Evolutionary conservation across 805 yeast genomes (phyloP).

Genomic region (Suhomyces emberorum): DNA sequence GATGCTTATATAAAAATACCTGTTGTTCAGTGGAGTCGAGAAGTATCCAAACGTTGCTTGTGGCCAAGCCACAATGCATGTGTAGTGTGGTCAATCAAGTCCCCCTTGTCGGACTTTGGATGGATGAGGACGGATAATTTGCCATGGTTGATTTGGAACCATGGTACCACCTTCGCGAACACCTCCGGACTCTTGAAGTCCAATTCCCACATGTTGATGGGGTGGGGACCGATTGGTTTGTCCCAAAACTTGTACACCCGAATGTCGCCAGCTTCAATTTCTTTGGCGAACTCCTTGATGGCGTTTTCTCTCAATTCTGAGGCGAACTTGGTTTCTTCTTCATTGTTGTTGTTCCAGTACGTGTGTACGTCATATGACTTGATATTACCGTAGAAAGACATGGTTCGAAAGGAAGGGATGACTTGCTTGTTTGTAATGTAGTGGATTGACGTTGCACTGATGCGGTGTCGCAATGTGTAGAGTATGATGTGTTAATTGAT

Average conservation of each 20-base stretch:
- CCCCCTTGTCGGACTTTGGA: constrained; percentile 44
- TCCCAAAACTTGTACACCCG: constrained; percentile 46
- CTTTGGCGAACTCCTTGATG: constrained; percentile 38
- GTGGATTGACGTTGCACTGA: too few relatives aligned
- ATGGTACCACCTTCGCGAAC: constrained; percentile 45
- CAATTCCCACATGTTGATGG: constrained; percentile 55
- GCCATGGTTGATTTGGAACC: constrained; percentile 53
- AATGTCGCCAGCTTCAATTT: constrained; percentile 38
- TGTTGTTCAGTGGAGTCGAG: not conserved
- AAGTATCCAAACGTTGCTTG: constrained; percentile 26
- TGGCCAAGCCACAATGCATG: constrained; percentile 60
- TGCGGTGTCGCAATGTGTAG: too few relatives aligned
- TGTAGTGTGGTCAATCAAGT: constrained; percentile 47
- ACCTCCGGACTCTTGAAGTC: constrained; percentile 48
- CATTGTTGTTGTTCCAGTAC: constrained; percentile 41
- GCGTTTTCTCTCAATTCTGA: constrained; percentile 38
- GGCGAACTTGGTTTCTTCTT: constrained; percentile 33
- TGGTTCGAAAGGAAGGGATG: not conserved
- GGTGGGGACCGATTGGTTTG: constrained; percentile 56
- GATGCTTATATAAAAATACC: not conserved
- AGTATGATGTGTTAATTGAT: too few relatives aligned
- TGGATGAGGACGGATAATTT: constrained; percentile 52
- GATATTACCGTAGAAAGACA: constrained; percentile 14
- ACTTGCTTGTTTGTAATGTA: too few relatives aligned
- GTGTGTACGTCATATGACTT: constrained; percentile 54